Conservation (phyloP, 148 eudicot species). For the Persicaria tinctoria region DNA sequence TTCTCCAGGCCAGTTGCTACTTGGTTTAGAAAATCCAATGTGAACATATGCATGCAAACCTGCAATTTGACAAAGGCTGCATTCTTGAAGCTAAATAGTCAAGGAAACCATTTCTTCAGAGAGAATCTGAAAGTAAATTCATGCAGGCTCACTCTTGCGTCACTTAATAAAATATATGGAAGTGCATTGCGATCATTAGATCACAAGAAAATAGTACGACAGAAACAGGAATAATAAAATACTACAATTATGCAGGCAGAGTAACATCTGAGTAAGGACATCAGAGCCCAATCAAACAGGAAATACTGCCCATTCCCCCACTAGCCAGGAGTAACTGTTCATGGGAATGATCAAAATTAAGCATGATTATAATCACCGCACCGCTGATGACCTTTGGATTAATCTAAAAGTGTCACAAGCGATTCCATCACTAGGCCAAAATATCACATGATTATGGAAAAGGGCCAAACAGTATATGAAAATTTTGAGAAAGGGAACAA, state of each 20-base stretch:
- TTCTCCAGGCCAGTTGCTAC: conserved; percentile 93
- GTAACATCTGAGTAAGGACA: neutral
- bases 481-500: conserved; percentile 13
- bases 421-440: neutral
- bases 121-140: neutral
- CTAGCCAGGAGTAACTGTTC: too few relatives aligned
- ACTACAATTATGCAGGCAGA: neutral
- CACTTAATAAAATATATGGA: neutral
- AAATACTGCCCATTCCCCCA: too few relatives aligned
- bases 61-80: conserved; percentile 22
- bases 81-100: neutral
- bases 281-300: too few relatives aligned
- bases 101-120: neutral
- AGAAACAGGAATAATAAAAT: too few relatives aligned
- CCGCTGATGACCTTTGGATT: neutral
- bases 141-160: neutral
- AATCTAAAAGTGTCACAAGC: neutral
- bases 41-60: conserved; percentile 99
- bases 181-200: neutral
- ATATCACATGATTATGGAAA: neutral
- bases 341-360: too few relatives aligned
- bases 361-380: too few relatives aligned
- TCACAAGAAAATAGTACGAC: neutral
- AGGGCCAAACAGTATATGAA: conserved; percentile 6
- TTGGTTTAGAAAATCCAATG: conserved; percentile 90